Conservation (phyloP, 371 early-diverging fungal species). For the Smittium culicis region DNA sequence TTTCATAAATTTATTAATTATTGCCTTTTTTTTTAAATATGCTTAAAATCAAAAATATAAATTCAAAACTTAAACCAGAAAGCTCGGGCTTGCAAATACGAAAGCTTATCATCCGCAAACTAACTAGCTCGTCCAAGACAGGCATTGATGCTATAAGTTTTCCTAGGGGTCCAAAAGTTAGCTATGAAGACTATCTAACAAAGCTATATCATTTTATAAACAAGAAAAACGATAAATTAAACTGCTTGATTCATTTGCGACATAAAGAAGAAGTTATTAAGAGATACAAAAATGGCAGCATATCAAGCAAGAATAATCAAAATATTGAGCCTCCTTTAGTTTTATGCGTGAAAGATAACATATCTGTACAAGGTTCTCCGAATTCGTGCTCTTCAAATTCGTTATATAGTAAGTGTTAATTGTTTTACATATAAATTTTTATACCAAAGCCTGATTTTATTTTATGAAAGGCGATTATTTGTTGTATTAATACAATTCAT, state of each 20-base stretch:
- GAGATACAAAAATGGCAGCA: not conserved
- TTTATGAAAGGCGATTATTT: no score
- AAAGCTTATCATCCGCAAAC: no score
- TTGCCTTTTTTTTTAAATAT: no score
- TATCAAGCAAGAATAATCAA: not conserved
- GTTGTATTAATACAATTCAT: no score
- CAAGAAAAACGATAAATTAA: not conserved
- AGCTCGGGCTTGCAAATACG: no score
- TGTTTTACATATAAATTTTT: not conserved
- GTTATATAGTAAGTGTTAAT: not conserved
- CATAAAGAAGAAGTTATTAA: not conserved
- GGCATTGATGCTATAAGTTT: no score
- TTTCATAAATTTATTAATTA: no score
- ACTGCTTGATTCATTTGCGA: not conserved
- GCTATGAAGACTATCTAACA: not conserved
- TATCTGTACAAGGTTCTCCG: not conserved
- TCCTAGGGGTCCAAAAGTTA: no score
- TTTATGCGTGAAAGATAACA: not conserved
- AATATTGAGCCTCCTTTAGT: not conserved
- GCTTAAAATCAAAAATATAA: no score
- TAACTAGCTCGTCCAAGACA: no score
- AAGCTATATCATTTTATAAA: not conserved
- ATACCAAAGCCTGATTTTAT: not conserved
- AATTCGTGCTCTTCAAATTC: not conserved
- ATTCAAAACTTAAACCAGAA: no score